phyloP scores from a whole-genome alignment of 768 basidiomycete genomes.

The Boletus reticuloceps region DNA sequence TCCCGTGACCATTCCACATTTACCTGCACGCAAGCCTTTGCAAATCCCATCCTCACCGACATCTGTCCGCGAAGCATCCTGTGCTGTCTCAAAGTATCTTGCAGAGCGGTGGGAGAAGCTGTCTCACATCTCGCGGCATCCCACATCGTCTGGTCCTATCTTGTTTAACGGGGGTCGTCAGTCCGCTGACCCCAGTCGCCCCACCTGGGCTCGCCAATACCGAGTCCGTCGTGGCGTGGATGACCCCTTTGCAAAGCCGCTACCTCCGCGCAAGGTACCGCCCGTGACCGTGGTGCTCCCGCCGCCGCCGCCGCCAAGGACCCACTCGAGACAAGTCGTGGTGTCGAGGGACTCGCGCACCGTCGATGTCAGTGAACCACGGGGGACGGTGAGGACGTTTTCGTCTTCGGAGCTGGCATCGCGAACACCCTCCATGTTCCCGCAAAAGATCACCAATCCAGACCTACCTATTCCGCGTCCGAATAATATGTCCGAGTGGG shows the following conservation, averaged over 20 bases:
- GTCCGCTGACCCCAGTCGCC: slow-evolving; percentile 31
- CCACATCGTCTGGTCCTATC: slow-evolving; percentile 13
- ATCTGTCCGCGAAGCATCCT: slow-evolving; percentile 12
- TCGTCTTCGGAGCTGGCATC: slow-evolving; percentile 15
- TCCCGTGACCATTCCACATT: slow-evolving; percentile 1
- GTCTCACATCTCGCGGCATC: slow-evolving; percentile 22
- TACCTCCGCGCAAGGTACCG: slow-evolving; percentile 18
- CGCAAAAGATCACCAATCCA: slow-evolving; percentile 41
- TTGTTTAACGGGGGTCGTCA: slow-evolving; percentile 16
- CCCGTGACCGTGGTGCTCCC: slow-evolving; percentile 30
- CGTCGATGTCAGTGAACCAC: slow-evolving; percentile 27
- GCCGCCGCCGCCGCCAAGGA: slow-evolving; percentile 27
- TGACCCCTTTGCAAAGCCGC: slow-evolving; percentile 43
- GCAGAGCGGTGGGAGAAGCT: slow-evolving; percentile 30
- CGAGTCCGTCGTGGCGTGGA: slow-evolving; percentile 54
- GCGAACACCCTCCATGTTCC: slow-evolving; percentile 33
- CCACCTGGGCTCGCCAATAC: slow-evolving; percentile 49
- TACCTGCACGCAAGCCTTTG: slow-evolving; percentile 9
- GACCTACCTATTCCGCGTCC: slow-evolving; percentile 58
- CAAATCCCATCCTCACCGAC: slow-evolving; percentile 7
- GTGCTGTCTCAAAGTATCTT: slow-evolving; percentile 29
- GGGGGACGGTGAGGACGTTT: slow-evolving; percentile 27
- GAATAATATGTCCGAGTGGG: slow-evolving; percentile 47
- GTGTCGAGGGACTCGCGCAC: slow-evolving; percentile 31
- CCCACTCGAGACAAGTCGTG: slow-evolving; percentile 22